Base-by-base conservation (phyloP, 768 basidiomycete genomes). In the Chalciporus chontae region DNA sequence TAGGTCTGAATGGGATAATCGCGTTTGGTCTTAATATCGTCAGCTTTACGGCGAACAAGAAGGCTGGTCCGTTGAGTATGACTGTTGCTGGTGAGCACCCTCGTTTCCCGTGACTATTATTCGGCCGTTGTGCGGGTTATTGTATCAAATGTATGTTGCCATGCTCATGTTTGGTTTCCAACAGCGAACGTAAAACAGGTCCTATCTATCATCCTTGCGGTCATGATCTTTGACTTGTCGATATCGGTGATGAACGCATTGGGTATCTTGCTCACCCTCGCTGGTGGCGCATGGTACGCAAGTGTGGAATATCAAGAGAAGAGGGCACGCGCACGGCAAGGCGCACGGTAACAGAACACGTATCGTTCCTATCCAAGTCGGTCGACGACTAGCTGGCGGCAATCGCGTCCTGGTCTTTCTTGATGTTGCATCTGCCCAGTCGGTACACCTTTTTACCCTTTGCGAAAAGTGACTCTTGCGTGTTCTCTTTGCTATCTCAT, bases 11-110 rank as follows among this genome's bases (percentile, higher is more conserved):
- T 58, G 95, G 94, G 0, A 64, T 75, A 13, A 83, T 98, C 60
- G 96, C 96, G 4, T 97, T 96, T 62, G 87, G 83, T 13, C 73
- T 99, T 45, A 99, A 98, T 59, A 83, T 97, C 3, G 90, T 96
- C 49, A 90, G 87, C 65, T 96, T 99, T 63, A 90, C 89, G 36
- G 90, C 96, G n/a, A 99, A 98, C 71, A 85, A 86, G 68, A 84
- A 87, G 63, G 85, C 91, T 0, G 93, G 94, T 2, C 85, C 93
- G 11, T 64, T 95, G 55, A 87, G 85, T 41, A 95, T 94, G 88
- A 90, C 87, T 9, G 92, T 95, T 41, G 90, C 91, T 52, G 87
- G 86, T 89, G 52, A 48, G 81, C 73, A 45, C 19, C 15, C 23
- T 24, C 19, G 8, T 18, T 47, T 15, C 44, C 32, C 13, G 13